These are phyloP conservation scores for Fusarium palustre DNA, from an alignment of 2,329 filamentous ascomycete genomes.

Conservation along the genomic window DNA sequence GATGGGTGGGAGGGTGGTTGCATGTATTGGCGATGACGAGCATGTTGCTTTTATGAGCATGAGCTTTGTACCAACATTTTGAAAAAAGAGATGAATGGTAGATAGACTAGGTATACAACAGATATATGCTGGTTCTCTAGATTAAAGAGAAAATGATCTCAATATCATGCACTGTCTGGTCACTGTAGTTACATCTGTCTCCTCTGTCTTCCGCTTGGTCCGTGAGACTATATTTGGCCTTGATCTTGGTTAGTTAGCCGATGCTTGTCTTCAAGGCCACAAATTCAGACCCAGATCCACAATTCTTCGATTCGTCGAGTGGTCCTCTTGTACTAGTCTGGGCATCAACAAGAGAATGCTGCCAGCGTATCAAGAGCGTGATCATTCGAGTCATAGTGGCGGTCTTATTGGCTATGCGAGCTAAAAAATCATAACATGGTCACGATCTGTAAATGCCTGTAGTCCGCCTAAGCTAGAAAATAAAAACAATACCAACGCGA, in stretches of 20 bases:
- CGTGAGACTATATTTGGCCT: conserved; percentile 1
- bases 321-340: conserved; percentile 13
- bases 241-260: background rate
- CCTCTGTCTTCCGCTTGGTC: conserved; percentile 15
- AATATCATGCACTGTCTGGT: background rate
- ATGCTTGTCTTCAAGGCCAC: background rate
- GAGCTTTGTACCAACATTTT: conserved; percentile 11
- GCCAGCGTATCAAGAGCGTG: conserved; percentile 35
- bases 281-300: conserved; percentile 18
- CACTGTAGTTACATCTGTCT: conserved; percentile 24
- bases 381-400: conserved; percentile 23
- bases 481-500: conserved; percentile 8
- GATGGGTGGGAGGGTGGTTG: background rate
- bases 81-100: background rate
- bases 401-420: conserved; percentile 23
- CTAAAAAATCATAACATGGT: conserved; percentile 21
- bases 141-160: background rate
- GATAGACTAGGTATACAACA: conserved; percentile 14
- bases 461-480: background rate
- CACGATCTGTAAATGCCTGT: background rate
- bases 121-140: conserved; percentile 8
- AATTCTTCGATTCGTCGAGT: conserved; percentile 1
- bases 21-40: conserved; percentile 16
- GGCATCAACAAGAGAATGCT: conserved; percentile 20
- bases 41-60: conserved; percentile 23